Evolutionary conservation across 495 filamentous ascomycete genomes (phyloP).

Genomic region (Lepidopterella palustris): DNA sequence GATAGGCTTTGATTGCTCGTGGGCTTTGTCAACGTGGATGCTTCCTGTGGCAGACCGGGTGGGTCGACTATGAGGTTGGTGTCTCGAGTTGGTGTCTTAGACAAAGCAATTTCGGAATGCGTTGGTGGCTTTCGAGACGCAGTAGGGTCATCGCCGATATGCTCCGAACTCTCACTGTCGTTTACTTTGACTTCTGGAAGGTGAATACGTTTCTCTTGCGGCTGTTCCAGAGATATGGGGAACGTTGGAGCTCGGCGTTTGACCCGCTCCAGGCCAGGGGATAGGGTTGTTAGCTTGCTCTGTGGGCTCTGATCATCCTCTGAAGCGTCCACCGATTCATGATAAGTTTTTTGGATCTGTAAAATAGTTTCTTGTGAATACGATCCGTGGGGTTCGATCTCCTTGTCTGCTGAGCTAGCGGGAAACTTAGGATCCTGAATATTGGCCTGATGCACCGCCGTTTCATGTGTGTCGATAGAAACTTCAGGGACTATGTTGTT

Average conservation of each 20-base stretch:
- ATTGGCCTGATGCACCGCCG: no score
- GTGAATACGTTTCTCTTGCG: slow-evolving; percentile 26
- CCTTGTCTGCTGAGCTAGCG: no score
- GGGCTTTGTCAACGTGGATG: neutral
- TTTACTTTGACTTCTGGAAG: slow-evolving; percentile 9
- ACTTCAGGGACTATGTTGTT: neutral
- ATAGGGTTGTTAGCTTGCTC: slow-evolving; percentile 16
- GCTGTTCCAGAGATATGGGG: slow-evolving; percentile 10
- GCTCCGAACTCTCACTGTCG: neutral
- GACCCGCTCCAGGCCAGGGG: slow-evolving; percentile 21
- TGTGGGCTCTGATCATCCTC: neutral
- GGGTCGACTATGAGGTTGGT: neutral
- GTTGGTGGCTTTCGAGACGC: neutral
- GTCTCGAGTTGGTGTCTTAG: neutral
- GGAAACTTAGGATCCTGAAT: no score
- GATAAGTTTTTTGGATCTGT: neutral
- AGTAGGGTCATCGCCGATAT: neutral
- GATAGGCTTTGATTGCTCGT: slow-evolving; percentile 1
- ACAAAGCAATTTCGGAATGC: neutral
- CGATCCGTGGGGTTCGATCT: no score
- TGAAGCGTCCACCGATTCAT: neutral
- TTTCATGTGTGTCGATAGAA: neutral
- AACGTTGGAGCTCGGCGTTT: slow-evolving; percentile 29
- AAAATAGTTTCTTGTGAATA: no score
- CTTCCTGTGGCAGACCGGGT: neutral